phyloP scores from a whole-genome alignment of 495 filamentous ascomycete species.

The Penicillium malachiteum region DNA sequence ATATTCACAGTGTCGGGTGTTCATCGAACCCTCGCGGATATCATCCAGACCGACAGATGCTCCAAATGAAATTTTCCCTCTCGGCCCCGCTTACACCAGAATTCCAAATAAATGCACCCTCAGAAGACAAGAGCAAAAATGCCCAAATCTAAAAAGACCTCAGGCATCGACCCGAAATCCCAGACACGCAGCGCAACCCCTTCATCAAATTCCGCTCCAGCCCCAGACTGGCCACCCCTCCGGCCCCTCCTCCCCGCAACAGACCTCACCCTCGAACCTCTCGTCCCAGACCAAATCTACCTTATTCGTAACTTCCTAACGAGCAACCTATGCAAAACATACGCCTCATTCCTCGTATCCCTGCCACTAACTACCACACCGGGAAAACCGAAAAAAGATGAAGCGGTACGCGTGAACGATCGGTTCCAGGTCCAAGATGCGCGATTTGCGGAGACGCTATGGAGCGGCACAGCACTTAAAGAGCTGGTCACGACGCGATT shows the following conservation, averaged over 20 bases:
- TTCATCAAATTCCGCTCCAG: constrained; percentile 13
- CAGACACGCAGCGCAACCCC: constrained; percentile 12
- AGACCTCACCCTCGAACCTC: constrained; percentile 58
- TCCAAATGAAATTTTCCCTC: too few species aligned
- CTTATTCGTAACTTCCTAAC: constrained; percentile 78
- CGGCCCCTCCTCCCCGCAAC: constrained; percentile 66
- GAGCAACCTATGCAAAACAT: constrained; percentile 74
- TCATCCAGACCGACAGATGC: too few species aligned
- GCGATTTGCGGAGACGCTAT: constrained; percentile 71
- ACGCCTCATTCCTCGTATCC: constrained; percentile 72
- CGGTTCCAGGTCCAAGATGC: constrained; percentile 81
- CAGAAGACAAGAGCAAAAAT: constrained; percentile 9
- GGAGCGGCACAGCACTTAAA: constrained; percentile 48
- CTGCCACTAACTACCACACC: constrained; percentile 80
- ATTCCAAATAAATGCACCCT: too few species aligned
- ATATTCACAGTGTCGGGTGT: too few species aligned
- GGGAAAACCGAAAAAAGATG: constrained; percentile 77
- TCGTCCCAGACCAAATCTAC: constrained; percentile 69
- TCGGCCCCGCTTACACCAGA: too few species aligned
- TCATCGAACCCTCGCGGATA: too few species aligned
- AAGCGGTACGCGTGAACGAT: constrained; percentile 87
- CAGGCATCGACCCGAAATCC: constrained; percentile 13
- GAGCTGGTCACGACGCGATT: constrained; percentile 27
- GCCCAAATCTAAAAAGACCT: constrained; percentile 25
- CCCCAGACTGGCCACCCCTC: constrained; percentile 76